phyloP scores from a whole-genome alignment of 73 alveolate species.

The Paramecium primaurelia region DNA sequence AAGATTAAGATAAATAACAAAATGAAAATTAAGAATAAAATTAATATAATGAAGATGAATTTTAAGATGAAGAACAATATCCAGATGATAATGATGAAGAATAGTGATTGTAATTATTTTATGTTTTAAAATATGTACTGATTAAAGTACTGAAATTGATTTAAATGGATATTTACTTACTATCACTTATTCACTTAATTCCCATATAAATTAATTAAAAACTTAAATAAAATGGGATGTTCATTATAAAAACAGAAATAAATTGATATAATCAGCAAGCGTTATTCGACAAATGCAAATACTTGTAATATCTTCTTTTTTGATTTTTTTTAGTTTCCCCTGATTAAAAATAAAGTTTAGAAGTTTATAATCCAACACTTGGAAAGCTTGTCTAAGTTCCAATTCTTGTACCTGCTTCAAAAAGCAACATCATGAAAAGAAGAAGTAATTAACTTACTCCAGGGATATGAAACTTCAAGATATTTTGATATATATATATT shows the following conservation, averaged over 20 bases:
- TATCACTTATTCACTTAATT: not conserved
- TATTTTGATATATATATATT: not conserved
- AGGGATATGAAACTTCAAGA: not conserved
- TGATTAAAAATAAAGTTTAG: not conserved
- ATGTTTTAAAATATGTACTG: not conserved
- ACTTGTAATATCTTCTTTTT: not conserved
- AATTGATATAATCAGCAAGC: not conserved
- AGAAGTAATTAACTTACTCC: not conserved
- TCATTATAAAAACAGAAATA: not conserved
- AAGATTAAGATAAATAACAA: not conserved
- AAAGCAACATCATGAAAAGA: not conserved
- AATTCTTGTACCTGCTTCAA: conserved; percentile 12
- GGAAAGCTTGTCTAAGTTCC: not conserved
- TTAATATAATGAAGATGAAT: not conserved
- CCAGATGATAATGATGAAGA: not conserved
- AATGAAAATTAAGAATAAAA: not conserved
- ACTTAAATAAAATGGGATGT: not conserved
- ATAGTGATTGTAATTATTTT: not conserved
- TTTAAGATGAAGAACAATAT: not conserved
- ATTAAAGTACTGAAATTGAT: not conserved
- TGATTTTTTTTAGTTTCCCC: not conserved
- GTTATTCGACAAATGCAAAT: not conserved
- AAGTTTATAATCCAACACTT: conserved; percentile 2
- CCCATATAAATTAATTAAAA: not conserved
- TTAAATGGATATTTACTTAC: not conserved